Evolutionary conservation across 2,329 filamentous ascomycete genomes (phyloP), one percentile per base, ranked within the genome.

Genomic region (Trichoderma afroharzianum): DNA sequence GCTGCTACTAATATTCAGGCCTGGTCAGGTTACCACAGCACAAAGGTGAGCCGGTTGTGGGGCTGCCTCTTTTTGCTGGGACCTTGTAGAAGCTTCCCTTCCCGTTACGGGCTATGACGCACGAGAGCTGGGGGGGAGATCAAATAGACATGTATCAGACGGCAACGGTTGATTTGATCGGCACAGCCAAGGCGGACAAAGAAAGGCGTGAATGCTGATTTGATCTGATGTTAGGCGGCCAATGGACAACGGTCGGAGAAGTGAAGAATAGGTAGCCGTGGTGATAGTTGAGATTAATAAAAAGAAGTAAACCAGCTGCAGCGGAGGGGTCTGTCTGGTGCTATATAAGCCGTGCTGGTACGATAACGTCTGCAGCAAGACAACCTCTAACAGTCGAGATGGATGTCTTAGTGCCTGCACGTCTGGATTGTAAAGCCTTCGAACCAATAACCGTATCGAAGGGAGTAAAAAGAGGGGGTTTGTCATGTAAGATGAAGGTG

Each of bases 21-120:
- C 47, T 58, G 59, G 47, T 57, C 69, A 67, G 55, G 66, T 47
- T 26, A 61, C 33, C 15, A 61, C 53, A 39, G 28, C 55, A 32
- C 18, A 59, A 59, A 67, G 50, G 63, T 67, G 63, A 67, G 63
- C 63, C 66, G n/a, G 66, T 30, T 28, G 66, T 68, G 66, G 66
- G 66, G 66, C 66, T 43, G 66, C 15, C 47, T 24, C 3, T 43
- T 53, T 21, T 36, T 69, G 57, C 66, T 79, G 72, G 78, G 77
- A 79, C 74, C 76, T 80, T 79, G 79, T 80, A 76, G 79, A 80
- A 80, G 72, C 71, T 76, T 76, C 75, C 43, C 61, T 43, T 63
- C 62, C 36, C 61, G 43, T 63, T 64, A 53, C 71, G n/a, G 32
- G 39, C 66, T 32, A 69, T 69, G 66, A 69, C 66, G 66, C 66